Base-by-base conservation (phyloP, 371 early-diverging fungal species). In the Gilbertella persicaria region DNA sequence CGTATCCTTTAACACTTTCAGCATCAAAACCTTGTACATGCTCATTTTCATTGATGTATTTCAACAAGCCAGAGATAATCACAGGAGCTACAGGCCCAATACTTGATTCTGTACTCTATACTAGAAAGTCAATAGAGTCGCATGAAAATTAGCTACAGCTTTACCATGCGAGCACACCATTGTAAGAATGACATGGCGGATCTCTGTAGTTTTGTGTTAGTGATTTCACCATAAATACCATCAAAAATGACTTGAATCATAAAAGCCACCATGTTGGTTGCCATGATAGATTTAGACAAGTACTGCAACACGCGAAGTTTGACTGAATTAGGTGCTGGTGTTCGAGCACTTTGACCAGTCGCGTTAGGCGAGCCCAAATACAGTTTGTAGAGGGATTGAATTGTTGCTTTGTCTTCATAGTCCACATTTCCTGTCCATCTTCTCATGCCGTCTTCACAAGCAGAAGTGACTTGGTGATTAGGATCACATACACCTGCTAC, bases 111-210 rank as follows among this genome's bases (percentile, higher is more conserved):
- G 73, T 73, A 12, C 75, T 51, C 75, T 73, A 55, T 28, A 39
- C 2, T 10, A 25, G 45, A 14, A 40, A 24, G 12, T 19, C 4
- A 49, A 13, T 10, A 23, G 30, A 0, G 47, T 23, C 12, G 25
- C 5, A 5, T 30, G 23, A 19, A 17, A 38, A 23, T 24, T 5
- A 23, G 12, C 8, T 17, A 19, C 42, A 0, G 0, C 23, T 16
- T 55, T 70, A 85, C 91, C 87, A 90, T 90, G 12, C 90, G 65
- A 17, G 91, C 88, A 30, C 88, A 78, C 95, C 96, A 96, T 50
- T 93, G 94, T 42, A 94, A 66, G 65, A 89, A 94, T 0, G 77
- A 63, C 84, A 95, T 87, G 3, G 92, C 90, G 0, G 85, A 79
- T 66, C 84, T 71, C 20, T 88, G 76, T 25, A 94, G 64, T 36